Conservation (phyloP, 2,329 filamentous ascomycete species). For the Fusarium sp. region DNA sequence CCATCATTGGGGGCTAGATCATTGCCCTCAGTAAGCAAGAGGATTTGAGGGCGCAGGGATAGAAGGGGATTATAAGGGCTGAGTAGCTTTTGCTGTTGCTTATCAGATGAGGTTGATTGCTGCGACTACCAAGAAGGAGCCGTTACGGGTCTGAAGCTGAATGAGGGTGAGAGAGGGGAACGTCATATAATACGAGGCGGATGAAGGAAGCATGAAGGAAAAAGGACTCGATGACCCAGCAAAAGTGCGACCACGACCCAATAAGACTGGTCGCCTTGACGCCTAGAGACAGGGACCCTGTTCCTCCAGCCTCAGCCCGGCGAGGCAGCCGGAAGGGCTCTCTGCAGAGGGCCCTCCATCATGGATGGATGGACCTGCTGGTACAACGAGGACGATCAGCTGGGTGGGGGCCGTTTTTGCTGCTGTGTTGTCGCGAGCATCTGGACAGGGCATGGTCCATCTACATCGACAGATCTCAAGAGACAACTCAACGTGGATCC, state of each 20-base stretch:
- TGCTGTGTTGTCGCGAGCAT: not conserved
- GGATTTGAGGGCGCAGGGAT: constrained; percentile 4
- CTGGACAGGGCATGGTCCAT: not conserved
- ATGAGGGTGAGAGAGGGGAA: not conserved
- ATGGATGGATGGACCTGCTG: not conserved
- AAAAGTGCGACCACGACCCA: not conserved
- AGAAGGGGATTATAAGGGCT: not conserved
- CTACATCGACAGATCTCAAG: not conserved
- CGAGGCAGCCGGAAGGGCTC: constrained; percentile 21
- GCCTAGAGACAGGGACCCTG: not conserved
- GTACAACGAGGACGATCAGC: not conserved
- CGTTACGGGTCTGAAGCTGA: not conserved
- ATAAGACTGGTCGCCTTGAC: not conserved
- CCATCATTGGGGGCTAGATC: constrained; percentile 33
- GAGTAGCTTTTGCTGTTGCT: not conserved
- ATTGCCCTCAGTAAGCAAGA: constrained; percentile 5
- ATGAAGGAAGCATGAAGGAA: constrained; percentile 1
- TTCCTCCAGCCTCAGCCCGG: not conserved
- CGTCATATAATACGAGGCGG: constrained; percentile 15
- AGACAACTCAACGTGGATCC: not conserved
- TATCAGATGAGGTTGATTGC: not conserved
- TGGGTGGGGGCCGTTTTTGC: constrained; percentile 26
- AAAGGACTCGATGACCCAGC: not conserved
- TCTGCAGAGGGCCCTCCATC: not conserved
- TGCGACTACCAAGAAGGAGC: not conserved